phyloP scores from a whole-genome alignment of 2,329 filamentous ascomycete genomes.

The Pseudogymnoascus sp. region DNA sequence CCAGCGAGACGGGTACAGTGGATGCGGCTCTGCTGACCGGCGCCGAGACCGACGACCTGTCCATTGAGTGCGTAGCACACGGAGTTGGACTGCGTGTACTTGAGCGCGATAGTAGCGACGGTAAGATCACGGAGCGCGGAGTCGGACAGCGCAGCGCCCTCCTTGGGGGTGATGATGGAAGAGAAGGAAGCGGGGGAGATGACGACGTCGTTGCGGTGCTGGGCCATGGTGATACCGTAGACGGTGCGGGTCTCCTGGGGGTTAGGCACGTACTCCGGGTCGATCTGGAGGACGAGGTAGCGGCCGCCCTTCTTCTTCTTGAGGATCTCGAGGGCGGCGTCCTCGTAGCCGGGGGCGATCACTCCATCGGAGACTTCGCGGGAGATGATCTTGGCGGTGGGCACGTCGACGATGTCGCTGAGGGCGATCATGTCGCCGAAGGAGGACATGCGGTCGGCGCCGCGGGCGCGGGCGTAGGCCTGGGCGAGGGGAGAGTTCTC shows the following conservation, averaged over 20 bases:
- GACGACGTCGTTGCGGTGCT: slow-evolving; percentile 86
- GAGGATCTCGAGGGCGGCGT: slow-evolving; percentile 81
- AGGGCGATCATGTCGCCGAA: slow-evolving; percentile 96
- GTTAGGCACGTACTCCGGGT: slow-evolving; percentile 74
- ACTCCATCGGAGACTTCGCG: slow-evolving; percentile 97
- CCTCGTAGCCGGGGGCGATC: slow-evolving; percentile 80
- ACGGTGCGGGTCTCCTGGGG: slow-evolving; percentile 74
- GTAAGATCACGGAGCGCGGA: slow-evolving; percentile 82
- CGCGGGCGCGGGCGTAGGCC: slow-evolving; percentile 90
- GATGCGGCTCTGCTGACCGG: slow-evolving; percentile 94
- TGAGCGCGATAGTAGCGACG: slow-evolving; percentile 92
- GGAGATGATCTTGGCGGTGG: slow-evolving; percentile 95
- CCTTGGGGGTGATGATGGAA: slow-evolving; percentile 81
- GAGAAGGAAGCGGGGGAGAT: slow-evolving; percentile 82
- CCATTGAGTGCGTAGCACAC: slow-evolving; percentile 95
- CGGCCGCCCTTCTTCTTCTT: slow-evolving; percentile 98
- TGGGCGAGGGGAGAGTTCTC: slow-evolving; percentile 82
- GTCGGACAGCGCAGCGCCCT: slow-evolving; percentile 65
- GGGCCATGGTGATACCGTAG: slow-evolving; percentile 80
- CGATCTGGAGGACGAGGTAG: slow-evolving; percentile 93
- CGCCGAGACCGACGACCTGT: slow-evolving; percentile 88
- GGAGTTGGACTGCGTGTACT: slow-evolving; percentile 98
- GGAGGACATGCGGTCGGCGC: slow-evolving; percentile 96
- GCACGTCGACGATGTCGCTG: slow-evolving; percentile 81
- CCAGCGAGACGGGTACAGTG: slow-evolving; percentile 97